phyloP scores from a whole-genome alignment of 129 eudicot species.

The Dittrichia graveolens region DNA sequence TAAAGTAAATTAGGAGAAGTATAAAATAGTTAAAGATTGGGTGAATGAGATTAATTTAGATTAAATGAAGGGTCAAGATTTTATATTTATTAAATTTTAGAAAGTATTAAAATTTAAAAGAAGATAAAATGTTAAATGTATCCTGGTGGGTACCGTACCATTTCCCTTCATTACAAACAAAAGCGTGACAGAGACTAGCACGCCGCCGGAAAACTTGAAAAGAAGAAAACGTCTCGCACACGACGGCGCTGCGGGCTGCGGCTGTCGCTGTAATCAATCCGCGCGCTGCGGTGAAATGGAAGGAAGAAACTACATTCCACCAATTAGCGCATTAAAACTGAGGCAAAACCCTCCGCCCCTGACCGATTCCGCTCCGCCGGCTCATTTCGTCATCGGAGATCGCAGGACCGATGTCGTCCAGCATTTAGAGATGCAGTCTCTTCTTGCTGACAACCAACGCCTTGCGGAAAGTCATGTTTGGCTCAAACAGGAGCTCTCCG shows the following conservation, averaged over 20 bases:
- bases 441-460: slow-evolving; percentile 55
- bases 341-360: slow-evolving; percentile 12
- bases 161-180: too few species aligned
- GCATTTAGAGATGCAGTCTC: slow-evolving; percentile 46
- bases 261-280: slow-evolving; percentile 10
- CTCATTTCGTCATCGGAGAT: slow-evolving; percentile 38
- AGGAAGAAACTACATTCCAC: slow-evolving; percentile 22
- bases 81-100: too few species aligned
- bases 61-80: too few species aligned
- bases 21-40: too few species aligned
- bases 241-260: slow-evolving; percentile 5
- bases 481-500: slow-evolving; percentile 53
- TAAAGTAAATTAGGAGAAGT: too few species aligned
- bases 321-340: slow-evolving; percentile 11
- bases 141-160: too few species aligned
- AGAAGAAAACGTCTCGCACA: background rate
- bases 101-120: too few species aligned
- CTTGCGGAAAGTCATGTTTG: slow-evolving; percentile 46
- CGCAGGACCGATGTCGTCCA: slow-evolving; percentile 30
- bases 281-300: slow-evolving; percentile 11
- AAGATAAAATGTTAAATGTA: too few species aligned
- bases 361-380: slow-evolving; percentile 17
- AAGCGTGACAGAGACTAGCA: background rate
- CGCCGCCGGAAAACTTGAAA: slow-evolving; percentile 17
- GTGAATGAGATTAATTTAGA: too few species aligned